phyloP scores from a whole-genome alignment of 495 filamentous ascomycete species.

The Paragyromitra xinjiangensis region DNA sequence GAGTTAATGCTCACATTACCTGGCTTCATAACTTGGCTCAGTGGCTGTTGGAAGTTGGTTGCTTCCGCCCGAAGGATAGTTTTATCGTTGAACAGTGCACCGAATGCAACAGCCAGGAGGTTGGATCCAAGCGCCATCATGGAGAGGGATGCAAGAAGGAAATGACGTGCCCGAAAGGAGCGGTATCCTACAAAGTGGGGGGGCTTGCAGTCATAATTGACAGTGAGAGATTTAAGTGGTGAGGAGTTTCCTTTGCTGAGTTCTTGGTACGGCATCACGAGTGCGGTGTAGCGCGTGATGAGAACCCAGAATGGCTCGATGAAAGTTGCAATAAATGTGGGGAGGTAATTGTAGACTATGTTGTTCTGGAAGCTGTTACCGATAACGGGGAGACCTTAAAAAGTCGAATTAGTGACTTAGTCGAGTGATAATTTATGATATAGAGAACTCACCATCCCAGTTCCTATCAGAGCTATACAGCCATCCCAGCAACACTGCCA shows the following conservation, averaged over 20 bases:
- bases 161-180: constrained; percentile 8
- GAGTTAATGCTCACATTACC: background rate
- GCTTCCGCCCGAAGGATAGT: background rate
- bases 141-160: constrained; percentile 17
- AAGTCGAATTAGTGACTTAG: background rate
- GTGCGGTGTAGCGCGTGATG: background rate
- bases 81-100: constrained; percentile 5
- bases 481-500: constrained; percentile 2
- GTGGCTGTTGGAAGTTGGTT: constrained; percentile 8
- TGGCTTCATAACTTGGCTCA: background rate
- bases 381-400: constrained; percentile 57
- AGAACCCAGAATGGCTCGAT: constrained; percentile 27
- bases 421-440: constrained; percentile 12
- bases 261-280: constrained; percentile 19
- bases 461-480: constrained; percentile 12
- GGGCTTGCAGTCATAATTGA: constrained; percentile 21
- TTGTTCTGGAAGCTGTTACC: constrained; percentile 22
- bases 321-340: background rate
- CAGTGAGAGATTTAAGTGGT: background rate
- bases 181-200: constrained; percentile 16
- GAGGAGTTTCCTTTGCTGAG: background rate
- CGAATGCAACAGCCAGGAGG: constrained; percentile 20
- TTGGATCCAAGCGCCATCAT: constrained; percentile 1
- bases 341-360: constrained; percentile 12
- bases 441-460: constrained; percentile 4